phyloP scores from a whole-genome alignment of 495 filamentous ascomycete species.

The Monascus purpureus region DNA sequence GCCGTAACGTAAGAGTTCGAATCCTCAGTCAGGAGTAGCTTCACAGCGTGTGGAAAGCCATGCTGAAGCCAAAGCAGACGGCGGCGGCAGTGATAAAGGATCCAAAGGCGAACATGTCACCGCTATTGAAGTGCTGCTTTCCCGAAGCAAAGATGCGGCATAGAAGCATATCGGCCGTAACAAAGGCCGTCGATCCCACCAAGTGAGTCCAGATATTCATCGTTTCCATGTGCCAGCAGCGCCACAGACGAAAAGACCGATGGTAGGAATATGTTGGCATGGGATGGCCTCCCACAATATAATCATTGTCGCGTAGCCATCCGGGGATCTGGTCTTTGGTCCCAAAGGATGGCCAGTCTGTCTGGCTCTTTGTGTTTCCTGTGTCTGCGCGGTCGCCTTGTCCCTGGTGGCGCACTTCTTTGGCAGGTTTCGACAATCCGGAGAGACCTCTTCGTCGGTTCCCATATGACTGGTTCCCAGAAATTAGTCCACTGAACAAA shows the following conservation, averaged over 20 bases:
- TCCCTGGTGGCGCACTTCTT: too few relatives aligned
- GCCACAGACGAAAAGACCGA: constrained; percentile 7
- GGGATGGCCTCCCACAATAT: constrained; percentile 6
- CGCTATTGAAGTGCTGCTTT: neutral
- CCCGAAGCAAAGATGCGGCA: neutral
- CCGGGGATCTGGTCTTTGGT: constrained; percentile 5
- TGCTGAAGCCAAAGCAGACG: neutral
- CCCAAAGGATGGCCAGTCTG: constrained; percentile 4
- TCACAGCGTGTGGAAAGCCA: neutral
- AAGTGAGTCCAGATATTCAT: constrained; percentile 9
- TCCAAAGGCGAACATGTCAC: neutral
- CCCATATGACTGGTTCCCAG: too few relatives aligned
- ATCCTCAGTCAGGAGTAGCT: too few relatives aligned
- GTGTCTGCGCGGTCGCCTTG: too few relatives aligned
- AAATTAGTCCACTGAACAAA: too few relatives aligned
- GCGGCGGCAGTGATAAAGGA: neutral
- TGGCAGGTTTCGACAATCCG: too few relatives aligned
- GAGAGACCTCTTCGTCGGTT: too few relatives aligned
- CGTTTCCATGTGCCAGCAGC: constrained; percentile 8
- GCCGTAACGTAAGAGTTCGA: too few relatives aligned
- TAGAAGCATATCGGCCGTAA: neutral
- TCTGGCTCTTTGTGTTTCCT: too few relatives aligned
- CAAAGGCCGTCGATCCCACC: neutral
- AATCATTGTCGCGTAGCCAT: constrained; percentile 9
- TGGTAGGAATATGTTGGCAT: constrained; percentile 8